A percentile compares a stretch with the other conserved stretches of the same genome.
Evolutionary conservation across 2,329 filamentous ascomycete species (phyloP).

Genomic region (Sphaerulina vaccinii): DNA sequence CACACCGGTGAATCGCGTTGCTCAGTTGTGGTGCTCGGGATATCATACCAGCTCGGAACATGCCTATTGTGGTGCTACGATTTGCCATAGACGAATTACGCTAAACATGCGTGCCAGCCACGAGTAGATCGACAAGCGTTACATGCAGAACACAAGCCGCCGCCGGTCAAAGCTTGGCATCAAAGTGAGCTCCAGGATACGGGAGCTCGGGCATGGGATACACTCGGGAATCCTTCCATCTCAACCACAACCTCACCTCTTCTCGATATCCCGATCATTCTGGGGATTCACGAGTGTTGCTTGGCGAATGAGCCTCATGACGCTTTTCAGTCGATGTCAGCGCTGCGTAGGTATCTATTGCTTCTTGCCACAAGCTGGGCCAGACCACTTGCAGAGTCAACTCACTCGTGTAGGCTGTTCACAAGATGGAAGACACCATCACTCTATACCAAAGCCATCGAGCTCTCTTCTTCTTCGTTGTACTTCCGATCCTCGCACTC

Average conservation of each 20-base stretch:
- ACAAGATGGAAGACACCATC: neutral
- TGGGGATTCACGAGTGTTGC: neutral
- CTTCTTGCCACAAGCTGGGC: neutral
- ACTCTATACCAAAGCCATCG: conserved; percentile 1
- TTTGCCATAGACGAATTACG: neutral
- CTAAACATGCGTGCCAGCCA: neutral
- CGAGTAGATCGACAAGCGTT: conserved; percentile 5
- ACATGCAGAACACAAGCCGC: neutral
- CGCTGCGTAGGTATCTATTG: too few species aligned
- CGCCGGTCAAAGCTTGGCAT: conserved; percentile 1
- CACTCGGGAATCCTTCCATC: conserved; percentile 3
- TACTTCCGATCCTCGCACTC: neutral
- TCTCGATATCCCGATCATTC: neutral
- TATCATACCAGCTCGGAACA: neutral
- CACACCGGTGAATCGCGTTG: too few species aligned
- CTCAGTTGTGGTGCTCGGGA: too few species aligned
- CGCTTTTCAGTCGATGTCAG: too few species aligned
- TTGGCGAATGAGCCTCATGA: neutral
- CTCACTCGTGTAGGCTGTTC: neutral
- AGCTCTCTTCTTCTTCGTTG: neutral
- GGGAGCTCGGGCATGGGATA: conserved; percentile 1
- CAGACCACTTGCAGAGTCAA: neutral
- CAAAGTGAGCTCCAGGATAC: neutral
- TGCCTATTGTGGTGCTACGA: neutral
- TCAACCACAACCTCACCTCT: conserved; percentile 1